Base-by-base conservation (phyloP, 164 flowering plant genomes). In the Kalanchoe fedtschenkoi region DNA sequence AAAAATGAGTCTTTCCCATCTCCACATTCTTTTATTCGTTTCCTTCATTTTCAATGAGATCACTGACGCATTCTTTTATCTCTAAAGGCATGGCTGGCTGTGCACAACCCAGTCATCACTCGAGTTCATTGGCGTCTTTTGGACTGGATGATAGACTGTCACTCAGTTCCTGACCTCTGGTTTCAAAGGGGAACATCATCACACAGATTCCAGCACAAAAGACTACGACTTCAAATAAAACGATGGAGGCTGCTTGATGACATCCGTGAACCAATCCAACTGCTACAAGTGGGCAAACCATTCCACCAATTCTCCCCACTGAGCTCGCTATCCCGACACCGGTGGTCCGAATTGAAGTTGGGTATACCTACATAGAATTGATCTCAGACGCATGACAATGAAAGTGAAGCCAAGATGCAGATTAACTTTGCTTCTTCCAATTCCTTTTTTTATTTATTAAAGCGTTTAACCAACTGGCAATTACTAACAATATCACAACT, bases 201-300 rank as follows among this genome's bases (percentile, higher is more conserved):
- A 80, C 84, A 63, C 86, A 74, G 10, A 83, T n/a, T 34, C 84
- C 95, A 0, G 88, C 79, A 21, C 74, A 5, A 61, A 87, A 65
- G n/a, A 79, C 60, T 29, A 84, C 66, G 60, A 75, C 32, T 68
- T 72, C 88, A 65, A 91, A 91, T 2, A 88, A 46, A 34, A 81
- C 0, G 17, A 87, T 72, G 8, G 97, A 63, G 33, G 79, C 69
- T 32, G 81, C 80, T 71, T 75, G 90, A 74, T 85, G 95, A 62
- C 97, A 91, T 28, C 80, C 78, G 38, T 78, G 80, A 14, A 84
- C 77, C 64, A 89, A 64, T 42, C 81, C 82, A 14, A 91, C 88
- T 28, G 97, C 96, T 42, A 91, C 89, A 41, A 88, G 84, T 34
- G 97, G 97, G 62, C 96, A 88, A 21, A 84, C 7, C 73, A 91